These are phyloP conservation scores for Fusarium coicis DNA, from an alignment of 2,329 filamentous ascomycete genomes.

Conservation along the genomic window DNA sequence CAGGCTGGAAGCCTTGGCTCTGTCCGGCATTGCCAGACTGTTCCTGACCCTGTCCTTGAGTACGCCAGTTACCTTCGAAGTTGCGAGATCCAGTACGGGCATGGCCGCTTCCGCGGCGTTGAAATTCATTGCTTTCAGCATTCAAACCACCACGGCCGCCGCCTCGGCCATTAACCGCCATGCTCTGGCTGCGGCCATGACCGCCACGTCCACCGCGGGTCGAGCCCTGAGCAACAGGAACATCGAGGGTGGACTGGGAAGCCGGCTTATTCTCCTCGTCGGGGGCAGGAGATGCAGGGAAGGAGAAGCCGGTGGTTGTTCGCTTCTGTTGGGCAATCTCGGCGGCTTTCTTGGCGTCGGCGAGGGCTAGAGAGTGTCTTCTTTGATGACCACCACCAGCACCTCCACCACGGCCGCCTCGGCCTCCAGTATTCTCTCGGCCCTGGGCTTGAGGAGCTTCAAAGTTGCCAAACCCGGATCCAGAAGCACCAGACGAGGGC, in stretches of 20 bases:
- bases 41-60: slow-evolving; percentile 75
- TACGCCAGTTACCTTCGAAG: slow-evolving; percentile 98
- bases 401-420: slow-evolving; percentile 76
- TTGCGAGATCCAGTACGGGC: slow-evolving; percentile 87
- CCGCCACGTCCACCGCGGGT: slow-evolving; percentile 67
- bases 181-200: slow-evolving; percentile 87
- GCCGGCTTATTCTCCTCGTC: slow-evolving; percentile 58
- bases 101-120: slow-evolving; percentile 83
- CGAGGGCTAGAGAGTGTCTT: slow-evolving; percentile 92
- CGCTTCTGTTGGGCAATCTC: slow-evolving; percentile 97
- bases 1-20: slow-evolving; percentile 85
- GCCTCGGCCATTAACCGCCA: slow-evolving; percentile 80
- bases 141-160: slow-evolving; percentile 76
- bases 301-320: slow-evolving; percentile 93
- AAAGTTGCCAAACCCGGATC: slow-evolving; percentile 81
- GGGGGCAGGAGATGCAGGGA: slow-evolving; percentile 75
- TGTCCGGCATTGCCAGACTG: slow-evolving; percentile 60
- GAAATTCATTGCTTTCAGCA: slow-evolving; percentile 68
- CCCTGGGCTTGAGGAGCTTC: slow-evolving; percentile 62
- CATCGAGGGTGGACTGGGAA: slow-evolving; percentile 47
- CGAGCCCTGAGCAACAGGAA: slow-evolving; percentile 54
- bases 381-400: slow-evolving; percentile 85
- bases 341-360: slow-evolving; percentile 97
- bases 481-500: slow-evolving; percentile 89
- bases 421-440: slow-evolving; percentile 57